Base-by-base conservation (phyloP, 140 eudicot genomes). In the Oenanthe javanica region DNA sequence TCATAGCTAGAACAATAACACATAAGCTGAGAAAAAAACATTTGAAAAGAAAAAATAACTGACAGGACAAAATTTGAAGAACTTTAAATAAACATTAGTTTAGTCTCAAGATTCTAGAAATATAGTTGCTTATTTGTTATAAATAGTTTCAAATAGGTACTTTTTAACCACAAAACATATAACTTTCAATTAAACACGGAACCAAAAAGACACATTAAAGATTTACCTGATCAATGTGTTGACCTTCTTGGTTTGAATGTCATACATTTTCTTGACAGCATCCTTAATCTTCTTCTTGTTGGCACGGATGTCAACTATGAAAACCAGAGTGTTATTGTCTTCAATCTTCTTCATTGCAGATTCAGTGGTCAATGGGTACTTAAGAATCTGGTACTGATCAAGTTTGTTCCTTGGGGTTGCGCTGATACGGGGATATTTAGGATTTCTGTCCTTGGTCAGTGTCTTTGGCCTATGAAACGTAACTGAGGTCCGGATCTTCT, bases 211-310 rank as follows among this genome's bases (percentile, higher is more conserved):
- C 4, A 9, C 15, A 49, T 15, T 51, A 5, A 76, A n/a, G n/a
- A 25, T 5, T 63, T 88, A 91, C 97, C 96, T 93, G 88, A 93
- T 91, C 69, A 93, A 86, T 6, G 98, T 93, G 82, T 91, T 93
- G 9, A 93, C 93, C 80, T 93, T 91, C 89, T 93, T 93, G 71
- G 97, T 87, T 87, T 93, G 93, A 67, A 93, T 91, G 81, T 93
- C 98, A 21, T 93, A 93, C 97, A 91, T 89, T 81, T 93, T 89
- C 90, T 89, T 93, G 59, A 93, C 98, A 6, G 97, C 97, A 81
- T 81, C 96, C 77, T 93, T 93, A 50, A 93, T 89, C 87, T 93
- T 93, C 85, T 91, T 93, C 86, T 93, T 93, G 81, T 89, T 91
- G 50, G 97, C 98, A 81, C 95, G 95, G 38, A 93, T 88, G 84